Evolutionary conservation across 345 rosid species (phyloP).

Genomic region (Mangifera indica): DNA sequence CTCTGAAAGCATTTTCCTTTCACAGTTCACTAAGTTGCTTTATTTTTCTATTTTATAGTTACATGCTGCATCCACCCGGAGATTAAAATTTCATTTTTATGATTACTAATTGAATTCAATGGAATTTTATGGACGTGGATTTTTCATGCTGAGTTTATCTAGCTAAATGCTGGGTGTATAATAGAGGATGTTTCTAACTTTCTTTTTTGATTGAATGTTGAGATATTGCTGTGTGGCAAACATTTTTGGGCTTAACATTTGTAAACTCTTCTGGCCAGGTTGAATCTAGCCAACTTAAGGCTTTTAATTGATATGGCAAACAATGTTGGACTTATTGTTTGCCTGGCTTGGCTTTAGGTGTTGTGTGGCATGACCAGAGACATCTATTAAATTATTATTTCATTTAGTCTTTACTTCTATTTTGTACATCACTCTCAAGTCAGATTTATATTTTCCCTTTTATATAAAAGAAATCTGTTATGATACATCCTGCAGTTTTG

Average conservation of each 20-base stretch:
- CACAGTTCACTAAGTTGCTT: not conserved
- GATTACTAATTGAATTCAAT: not conserved
- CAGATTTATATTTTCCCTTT: not conserved
- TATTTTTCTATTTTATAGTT: not conserved
- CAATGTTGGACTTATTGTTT: not conserved
- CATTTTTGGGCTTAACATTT: not conserved
- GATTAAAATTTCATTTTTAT: not conserved
- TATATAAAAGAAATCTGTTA: not conserved
- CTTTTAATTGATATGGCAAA: not conserved
- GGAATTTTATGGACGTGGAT: not conserved
- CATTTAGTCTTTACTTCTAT: not conserved
- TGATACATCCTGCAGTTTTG: not conserved
- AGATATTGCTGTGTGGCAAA: not conserved
- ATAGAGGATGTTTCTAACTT: not conserved
- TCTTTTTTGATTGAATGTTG: not conserved
- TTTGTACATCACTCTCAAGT: not conserved
- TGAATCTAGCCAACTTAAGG: not conserved
- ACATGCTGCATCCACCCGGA: not conserved
- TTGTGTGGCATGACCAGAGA: not conserved
- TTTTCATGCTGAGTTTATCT: not conserved
- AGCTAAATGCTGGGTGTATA: not conserved
- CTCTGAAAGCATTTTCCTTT: constrained; percentile 2
- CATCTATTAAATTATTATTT: not conserved
- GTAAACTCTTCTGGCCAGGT: not conserved
- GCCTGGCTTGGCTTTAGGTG: not conserved